Evolutionary conservation across 208 protist genomes (phyloP), one percentile per base, ranked within the genome.

Genomic region (Trypanosoma theileri): DNA sequence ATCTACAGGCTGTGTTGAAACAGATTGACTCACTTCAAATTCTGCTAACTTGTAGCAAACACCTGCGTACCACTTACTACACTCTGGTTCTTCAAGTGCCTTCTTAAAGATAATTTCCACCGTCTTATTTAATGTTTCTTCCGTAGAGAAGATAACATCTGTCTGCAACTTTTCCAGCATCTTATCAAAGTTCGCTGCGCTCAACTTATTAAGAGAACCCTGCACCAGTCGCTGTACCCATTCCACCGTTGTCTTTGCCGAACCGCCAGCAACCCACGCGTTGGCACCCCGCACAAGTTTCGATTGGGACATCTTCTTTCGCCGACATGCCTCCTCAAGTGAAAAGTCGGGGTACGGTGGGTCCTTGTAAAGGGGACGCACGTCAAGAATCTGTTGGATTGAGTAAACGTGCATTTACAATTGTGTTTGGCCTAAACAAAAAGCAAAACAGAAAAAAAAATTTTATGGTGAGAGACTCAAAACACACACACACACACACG

Each of bases 291-390:
- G 88, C 56, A 89, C 82, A 19, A 94, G 75, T 74, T 91, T 94
- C 22, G 82, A 88, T 56, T 85, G 81, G 13, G 75, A 69, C 58
- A 75, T 45, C 46, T 69, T 71, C 51, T 85, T 77, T 17, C 85
- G 80, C 0, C 86, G 81, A n/a, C 78, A 77, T 12, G 93, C 81
- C 66, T 96, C 84, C 68, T 94, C 86, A 14, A 96, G 88, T 4
- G 84, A 91, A 79, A 96, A 96, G 48, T 77, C 86, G 21, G 85
- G 86, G 75, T 93, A 96, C 54, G 88, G 88, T 12, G 85, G 79
- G 44, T 96, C 86, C 14, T 46, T 62, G 70, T 93, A 96, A 64
- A 73, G 78, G 54, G 84, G 56, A 7, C 81, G 81, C 78, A 94
- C 74, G n/a, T 83, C 86, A 59, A 79, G 80, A 41, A 96, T 93